Conservation (phyloP, 352 stramenopile species). For the Globisporangium carolinianum region DNA sequence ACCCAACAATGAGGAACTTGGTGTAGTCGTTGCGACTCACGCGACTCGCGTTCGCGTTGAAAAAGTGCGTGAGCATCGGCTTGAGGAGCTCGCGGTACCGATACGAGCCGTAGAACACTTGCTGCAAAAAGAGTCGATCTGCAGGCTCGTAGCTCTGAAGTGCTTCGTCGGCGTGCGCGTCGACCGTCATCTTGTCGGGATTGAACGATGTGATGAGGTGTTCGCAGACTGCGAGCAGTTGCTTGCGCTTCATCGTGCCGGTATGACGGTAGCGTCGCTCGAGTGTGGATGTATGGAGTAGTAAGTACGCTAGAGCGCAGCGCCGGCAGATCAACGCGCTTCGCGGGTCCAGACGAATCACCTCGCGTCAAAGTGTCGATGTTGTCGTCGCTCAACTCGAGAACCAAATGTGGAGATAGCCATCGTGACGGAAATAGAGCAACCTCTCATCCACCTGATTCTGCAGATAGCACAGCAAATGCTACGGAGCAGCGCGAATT, state of each 20-base stretch:
- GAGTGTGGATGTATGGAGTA: no score
- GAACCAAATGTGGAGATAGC: no score
- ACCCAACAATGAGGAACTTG: slow-evolving; percentile 87
- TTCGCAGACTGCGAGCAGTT: slow-evolving; percentile 60
- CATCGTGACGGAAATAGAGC: no score
- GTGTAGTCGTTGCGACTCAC: slow-evolving; percentile 85
- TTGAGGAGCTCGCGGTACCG: slow-evolving; percentile 85
- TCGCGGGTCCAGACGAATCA: no score
- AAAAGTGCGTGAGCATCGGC: slow-evolving; percentile 73
- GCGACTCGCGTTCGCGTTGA: slow-evolving; percentile 68
- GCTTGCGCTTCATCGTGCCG: slow-evolving; percentile 67
- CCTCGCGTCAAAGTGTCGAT: no score
- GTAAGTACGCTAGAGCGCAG: no score
- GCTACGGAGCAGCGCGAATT: no score
- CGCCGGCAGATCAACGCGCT: no score
- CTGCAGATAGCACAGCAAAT: no score
- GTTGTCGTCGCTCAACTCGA: no score
- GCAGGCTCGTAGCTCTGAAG: slow-evolving; percentile 28
- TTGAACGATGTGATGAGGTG: slow-evolving; percentile 74
- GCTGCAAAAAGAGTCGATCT: slow-evolving; percentile 73
- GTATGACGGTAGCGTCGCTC: no score
- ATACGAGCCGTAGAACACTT: slow-evolving; percentile 88
- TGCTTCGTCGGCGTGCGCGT: slow-evolving; percentile 66
- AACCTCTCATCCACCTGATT: no score
- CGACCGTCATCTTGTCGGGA: slow-evolving; percentile 60